phyloP scores from a whole-genome alignment of 768 basidiomycete species.

The Mycena pura region DNA sequence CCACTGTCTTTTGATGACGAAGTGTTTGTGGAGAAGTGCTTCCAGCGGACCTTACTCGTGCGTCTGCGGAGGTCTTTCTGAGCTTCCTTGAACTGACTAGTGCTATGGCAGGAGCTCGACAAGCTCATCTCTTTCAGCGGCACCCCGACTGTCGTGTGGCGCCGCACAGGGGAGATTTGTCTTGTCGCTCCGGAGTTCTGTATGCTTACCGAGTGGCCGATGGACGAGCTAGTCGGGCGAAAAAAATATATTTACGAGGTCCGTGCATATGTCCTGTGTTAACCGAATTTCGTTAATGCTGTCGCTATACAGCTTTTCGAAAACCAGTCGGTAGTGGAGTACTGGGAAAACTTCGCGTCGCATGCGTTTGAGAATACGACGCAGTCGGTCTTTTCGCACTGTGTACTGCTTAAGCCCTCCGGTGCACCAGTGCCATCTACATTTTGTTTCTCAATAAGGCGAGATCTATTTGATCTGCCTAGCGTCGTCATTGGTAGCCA shows the following conservation, averaged over 20 bases:
- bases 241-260: constrained; percentile 76
- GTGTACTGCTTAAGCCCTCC: constrained; percentile 84
- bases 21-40: constrained; percentile 94
- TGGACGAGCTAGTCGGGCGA: constrained; percentile 75
- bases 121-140: constrained; percentile 97
- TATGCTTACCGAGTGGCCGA: constrained; percentile 89
- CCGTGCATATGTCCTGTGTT: constrained; percentile 17
- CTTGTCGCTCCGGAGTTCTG: constrained; percentile 97
- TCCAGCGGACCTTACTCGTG: constrained; percentile 91
- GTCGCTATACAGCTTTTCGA: constrained; percentile 76
- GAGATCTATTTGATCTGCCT: constrained; percentile 91
- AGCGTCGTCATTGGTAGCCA: constrained; percentile 81
- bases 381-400: constrained; percentile 93
- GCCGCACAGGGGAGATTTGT: constrained; percentile 97
- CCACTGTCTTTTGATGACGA: constrained; percentile 96
- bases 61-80: constrained; percentile 33
- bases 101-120: constrained; percentile 78
- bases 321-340: constrained; percentile 93
- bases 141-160: constrained; percentile 97
- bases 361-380: constrained; percentile 99
- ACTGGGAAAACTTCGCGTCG: constrained; percentile 95
- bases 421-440: constrained; percentile 89
- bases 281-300: not conserved
- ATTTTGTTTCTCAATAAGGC: constrained; percentile 94
- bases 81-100: not conserved